Evolutionary conservation across 1,284 basidiomycete genomes (phyloP).

Genomic region (Microbotryum scabiosae): DNA sequence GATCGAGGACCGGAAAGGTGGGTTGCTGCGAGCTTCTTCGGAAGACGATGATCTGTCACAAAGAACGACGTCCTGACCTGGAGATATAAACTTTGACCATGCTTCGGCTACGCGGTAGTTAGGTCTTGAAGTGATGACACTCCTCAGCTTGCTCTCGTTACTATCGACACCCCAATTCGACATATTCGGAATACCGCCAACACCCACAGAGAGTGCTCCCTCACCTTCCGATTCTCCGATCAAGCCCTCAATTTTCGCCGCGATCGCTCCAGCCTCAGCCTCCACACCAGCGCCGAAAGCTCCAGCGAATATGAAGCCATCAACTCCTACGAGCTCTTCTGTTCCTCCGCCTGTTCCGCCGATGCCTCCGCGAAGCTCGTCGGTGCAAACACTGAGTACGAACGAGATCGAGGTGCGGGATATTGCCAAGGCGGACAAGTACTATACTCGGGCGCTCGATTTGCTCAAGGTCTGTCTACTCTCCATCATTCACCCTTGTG

Average conservation of each 20-base stretch:
- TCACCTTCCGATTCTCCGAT: background rate
- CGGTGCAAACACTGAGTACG: background rate
- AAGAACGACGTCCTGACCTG: no score
- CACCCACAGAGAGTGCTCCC: background rate
- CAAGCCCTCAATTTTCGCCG: background rate
- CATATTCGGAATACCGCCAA: background rate
- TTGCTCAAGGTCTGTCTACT: background rate
- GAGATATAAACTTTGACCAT: background rate
- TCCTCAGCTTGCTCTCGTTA: slow-evolving; percentile 14
- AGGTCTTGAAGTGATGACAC: slow-evolving; percentile 18
- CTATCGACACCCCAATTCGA: slow-evolving; percentile 7
- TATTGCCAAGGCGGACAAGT: background rate
- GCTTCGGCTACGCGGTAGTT: background rate
- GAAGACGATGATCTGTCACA: no score
- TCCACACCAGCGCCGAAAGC: background rate
- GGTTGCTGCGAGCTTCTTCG: background rate
- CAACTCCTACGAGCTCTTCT: background rate
- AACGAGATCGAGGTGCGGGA: slow-evolving; percentile 18
- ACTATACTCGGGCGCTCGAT: background rate
- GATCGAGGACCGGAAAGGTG: slow-evolving; percentile 18
- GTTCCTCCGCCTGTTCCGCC: background rate
- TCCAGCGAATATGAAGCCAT: background rate
- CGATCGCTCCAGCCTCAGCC: background rate
- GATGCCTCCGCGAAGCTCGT: background rate
- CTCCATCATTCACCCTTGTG: background rate